Evolutionary conservation across 2,329 filamentous ascomycete species (phyloP).

Genomic region (Rhynchosporium agropyri): DNA sequence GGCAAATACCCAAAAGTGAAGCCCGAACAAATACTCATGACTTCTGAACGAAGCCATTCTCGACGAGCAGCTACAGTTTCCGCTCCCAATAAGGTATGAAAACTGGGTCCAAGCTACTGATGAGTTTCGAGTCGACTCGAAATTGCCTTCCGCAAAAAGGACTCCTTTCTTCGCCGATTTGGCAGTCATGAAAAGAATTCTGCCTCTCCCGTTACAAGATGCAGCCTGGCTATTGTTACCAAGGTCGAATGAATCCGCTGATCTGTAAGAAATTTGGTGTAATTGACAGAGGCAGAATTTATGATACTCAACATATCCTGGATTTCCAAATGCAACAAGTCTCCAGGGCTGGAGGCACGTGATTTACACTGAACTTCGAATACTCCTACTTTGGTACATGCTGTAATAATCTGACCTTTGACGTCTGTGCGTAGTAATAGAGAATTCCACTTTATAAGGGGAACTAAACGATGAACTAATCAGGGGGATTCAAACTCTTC

Average conservation of each 20-base stretch:
- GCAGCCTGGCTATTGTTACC: not conserved
- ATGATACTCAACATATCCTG: not conserved
- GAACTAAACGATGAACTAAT: no score
- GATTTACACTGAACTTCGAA: no score
- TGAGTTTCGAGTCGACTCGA: not conserved
- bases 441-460: no score
- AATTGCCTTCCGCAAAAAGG: conserved; percentile 3
- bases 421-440: no score
- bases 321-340: no score
- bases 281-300: not conserved
- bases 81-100: not conserved
- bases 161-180: not conserved
- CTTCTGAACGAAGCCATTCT: not conserved
- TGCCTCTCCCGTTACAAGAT: not conserved
- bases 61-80: not conserved
- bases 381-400: no score
- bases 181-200: not conserved
- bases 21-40: not conserved
- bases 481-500: no score
- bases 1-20: not conserved
- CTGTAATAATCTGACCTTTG: no score
- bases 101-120: not conserved
- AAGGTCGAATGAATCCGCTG: not conserved
- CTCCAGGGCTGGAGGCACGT: no score
- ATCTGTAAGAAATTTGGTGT: not conserved